A percentile compares a stretch with the other conserved stretches of the same genome.
phyloP scores from a whole-genome alignment of 129 eudicot species.

The Calendula officinalis region DNA sequence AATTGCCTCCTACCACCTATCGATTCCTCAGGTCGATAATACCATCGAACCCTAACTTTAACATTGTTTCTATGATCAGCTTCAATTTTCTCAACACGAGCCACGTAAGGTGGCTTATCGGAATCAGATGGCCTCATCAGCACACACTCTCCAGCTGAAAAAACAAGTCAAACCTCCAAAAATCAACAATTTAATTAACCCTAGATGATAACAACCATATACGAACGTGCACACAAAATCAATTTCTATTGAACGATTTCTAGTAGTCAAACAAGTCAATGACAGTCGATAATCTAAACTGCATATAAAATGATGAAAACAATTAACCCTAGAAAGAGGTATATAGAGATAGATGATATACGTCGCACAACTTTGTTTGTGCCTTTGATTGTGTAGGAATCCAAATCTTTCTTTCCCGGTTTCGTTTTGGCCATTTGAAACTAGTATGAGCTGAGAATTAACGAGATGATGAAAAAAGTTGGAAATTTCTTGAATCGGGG shows the following conservation, averaged over 20 bases:
- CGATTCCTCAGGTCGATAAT: conserved; percentile 90
- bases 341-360: conserved; percentile 26
- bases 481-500: conserved; percentile 34
- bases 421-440: conserved; percentile 75
- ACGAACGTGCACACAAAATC: neutral
- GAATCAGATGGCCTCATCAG: conserved; percentile 81
- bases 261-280: conserved; percentile 12
- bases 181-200: conserved; percentile 9
- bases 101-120: conserved; percentile 85
- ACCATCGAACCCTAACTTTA: conserved; percentile 87
- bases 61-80: conserved; percentile 90
- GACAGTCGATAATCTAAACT: conserved; percentile 4
- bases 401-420: conserved; percentile 86
- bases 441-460: neutral
- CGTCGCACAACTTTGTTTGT: conserved; percentile 92
- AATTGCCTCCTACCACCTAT: conserved; percentile 91
- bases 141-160: conserved; percentile 91
- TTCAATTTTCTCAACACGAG: conserved; percentile 82
- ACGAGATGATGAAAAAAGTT: neutral
- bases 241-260: neutral
- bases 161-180: conserved; percentile 17
- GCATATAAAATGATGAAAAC: neutral
- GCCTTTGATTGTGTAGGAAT: conserved; percentile 86
- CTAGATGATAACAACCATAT: neutral
- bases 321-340: neutral